A percentile compares a stretch with the other conserved stretches of the same genome.
phyloP scores from a whole-genome alignment of 1,139 yeast genomes.

The Pichia kudriavzevii region DNA sequence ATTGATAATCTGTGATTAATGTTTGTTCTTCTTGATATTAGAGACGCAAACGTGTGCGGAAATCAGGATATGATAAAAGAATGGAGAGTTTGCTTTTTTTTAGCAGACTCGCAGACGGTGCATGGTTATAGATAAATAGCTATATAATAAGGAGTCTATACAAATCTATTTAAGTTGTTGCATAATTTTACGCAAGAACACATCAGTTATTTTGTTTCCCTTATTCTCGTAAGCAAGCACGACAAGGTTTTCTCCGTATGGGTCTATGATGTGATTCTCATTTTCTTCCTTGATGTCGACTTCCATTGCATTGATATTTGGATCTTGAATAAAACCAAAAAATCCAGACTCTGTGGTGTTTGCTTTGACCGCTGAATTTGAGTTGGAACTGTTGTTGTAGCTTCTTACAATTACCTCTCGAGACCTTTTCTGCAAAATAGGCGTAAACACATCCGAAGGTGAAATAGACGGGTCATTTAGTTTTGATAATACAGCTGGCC shows the following conservation, averaged over 20 bases:
- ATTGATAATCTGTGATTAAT: too few relatives aligned
- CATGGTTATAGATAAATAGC: too few relatives aligned
- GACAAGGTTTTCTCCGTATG: slow-evolving; percentile 8
- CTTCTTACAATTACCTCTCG: too few relatives aligned
- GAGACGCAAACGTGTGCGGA: too few relatives aligned
- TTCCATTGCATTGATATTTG: slow-evolving; percentile 17
- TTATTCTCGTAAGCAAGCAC: slow-evolving; percentile 9
- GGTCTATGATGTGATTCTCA: slow-evolving; percentile 6
- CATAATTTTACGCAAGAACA: slow-evolving; percentile 9
- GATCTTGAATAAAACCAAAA: slow-evolving; percentile 26
- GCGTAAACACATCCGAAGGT: slow-evolving; percentile 10
- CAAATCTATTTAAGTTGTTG: slow-evolving; percentile 9
- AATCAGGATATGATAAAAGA: too few relatives aligned
- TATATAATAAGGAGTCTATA: not conserved
- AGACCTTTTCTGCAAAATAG: too few relatives aligned
- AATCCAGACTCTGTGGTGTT: slow-evolving; percentile 19
- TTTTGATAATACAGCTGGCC: slow-evolving; percentile 9
- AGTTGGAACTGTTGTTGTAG: too few relatives aligned
- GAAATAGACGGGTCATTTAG: slow-evolving; percentile 4
- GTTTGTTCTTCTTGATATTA: too few relatives aligned
- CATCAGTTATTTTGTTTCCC: slow-evolving; percentile 4
- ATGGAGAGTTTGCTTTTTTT: too few relatives aligned
- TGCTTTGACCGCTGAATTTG: too few relatives aligned
- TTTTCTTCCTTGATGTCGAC: slow-evolving; percentile 7
- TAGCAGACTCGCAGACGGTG: too few relatives aligned